A percentile compares a stretch with the other conserved stretches of the same genome.
phyloP scores from a whole-genome alignment of 2,329 filamentous ascomycete genomes.

The Epicoccum nigrum region DNA sequence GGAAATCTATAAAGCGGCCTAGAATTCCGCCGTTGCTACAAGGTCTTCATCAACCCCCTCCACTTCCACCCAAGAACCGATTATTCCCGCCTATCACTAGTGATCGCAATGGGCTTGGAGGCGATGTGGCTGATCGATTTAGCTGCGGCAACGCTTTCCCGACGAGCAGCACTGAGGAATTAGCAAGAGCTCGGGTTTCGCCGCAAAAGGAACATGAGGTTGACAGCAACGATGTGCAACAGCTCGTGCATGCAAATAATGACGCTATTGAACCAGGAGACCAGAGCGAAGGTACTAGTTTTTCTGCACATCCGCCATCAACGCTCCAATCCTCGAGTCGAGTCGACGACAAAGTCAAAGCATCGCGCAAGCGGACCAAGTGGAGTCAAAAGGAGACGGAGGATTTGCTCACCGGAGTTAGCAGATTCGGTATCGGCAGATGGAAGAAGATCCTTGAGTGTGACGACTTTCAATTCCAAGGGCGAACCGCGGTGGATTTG shows the following conservation, averaged over 20 bases:
- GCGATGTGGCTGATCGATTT: slow-evolving; percentile 23
- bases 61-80: slow-evolving; percentile 57
- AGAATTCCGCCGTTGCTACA: slow-evolving; percentile 60
- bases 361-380: slow-evolving; percentile 61
- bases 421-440: slow-evolving; percentile 66
- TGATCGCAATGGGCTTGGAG: slow-evolving; percentile 43
- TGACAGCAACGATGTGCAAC: neutral
- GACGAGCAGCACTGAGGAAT: neutral
- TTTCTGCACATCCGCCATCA: neutral
- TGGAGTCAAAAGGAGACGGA: slow-evolving; percentile 69
- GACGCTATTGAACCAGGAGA: neutral
- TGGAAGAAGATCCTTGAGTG: slow-evolving; percentile 68
- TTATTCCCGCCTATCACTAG: slow-evolving; percentile 66
- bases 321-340: slow-evolving; percentile 5
- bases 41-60: slow-evolving; percentile 68
- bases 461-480: slow-evolving; percentile 62
- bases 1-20: slow-evolving; percentile 41
- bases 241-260: neutral
- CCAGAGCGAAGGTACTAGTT: neutral
- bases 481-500: slow-evolving; percentile 65
- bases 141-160: neutral
- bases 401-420: slow-evolving; percentile 63
- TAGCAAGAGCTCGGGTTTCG: slow-evolving; percentile 1
- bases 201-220: neutral
- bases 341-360: slow-evolving; percentile 36